phyloP scores from a whole-genome alignment of 805 yeast species.

The Middelhovenomyces tepae region DNA sequence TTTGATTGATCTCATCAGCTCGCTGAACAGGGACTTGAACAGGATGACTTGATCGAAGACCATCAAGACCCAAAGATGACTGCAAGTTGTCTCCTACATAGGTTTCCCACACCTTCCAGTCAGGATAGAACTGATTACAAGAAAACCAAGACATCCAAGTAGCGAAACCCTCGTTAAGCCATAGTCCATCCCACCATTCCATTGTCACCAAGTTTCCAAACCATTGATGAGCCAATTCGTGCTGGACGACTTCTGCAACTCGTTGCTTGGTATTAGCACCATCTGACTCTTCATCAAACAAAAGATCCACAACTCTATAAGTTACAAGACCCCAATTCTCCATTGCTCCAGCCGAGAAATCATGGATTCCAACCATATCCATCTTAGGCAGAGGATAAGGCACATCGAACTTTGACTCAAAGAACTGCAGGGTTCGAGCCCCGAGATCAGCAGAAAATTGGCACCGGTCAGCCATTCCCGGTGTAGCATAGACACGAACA shows the following conservation, averaged over 20 bases:
- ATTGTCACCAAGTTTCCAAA: slow-evolving; percentile 83
- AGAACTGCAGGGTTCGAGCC: slow-evolving; percentile 55
- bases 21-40: slow-evolving; percentile 72
- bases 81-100: slow-evolving; percentile 73
- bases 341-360: slow-evolving; percentile 81
- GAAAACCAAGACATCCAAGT: slow-evolving; percentile 75
- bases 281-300: slow-evolving; percentile 64
- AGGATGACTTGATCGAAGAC: slow-evolving; percentile 66
- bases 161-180: slow-evolving; percentile 88
- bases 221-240: slow-evolving; percentile 89
- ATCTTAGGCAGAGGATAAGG: slow-evolving; percentile 75
- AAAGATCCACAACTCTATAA: slow-evolving; percentile 52
- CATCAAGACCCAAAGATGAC: slow-evolving; percentile 65
- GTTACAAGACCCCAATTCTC: slow-evolving; percentile 83
- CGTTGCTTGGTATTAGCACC: slow-evolving; percentile 51
- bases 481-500: slow-evolving; percentile 60
- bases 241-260: slow-evolving; percentile 75
- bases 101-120: slow-evolving; percentile 72
- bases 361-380: slow-evolving; percentile 71
- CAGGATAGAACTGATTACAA: slow-evolving; percentile 62
- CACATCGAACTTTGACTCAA: slow-evolving; percentile 56
- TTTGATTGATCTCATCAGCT: slow-evolving; percentile 73
- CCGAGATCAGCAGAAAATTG: slow-evolving; percentile 55
- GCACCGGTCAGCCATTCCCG: slow-evolving; percentile 56
- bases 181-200: slow-evolving; percentile 91